Percentiles rank a stretch among this genome's conserved stretches.
phyloP scores from a whole-genome alignment of 179 eudicot species.

The Heliamphora pulchella region DNA sequence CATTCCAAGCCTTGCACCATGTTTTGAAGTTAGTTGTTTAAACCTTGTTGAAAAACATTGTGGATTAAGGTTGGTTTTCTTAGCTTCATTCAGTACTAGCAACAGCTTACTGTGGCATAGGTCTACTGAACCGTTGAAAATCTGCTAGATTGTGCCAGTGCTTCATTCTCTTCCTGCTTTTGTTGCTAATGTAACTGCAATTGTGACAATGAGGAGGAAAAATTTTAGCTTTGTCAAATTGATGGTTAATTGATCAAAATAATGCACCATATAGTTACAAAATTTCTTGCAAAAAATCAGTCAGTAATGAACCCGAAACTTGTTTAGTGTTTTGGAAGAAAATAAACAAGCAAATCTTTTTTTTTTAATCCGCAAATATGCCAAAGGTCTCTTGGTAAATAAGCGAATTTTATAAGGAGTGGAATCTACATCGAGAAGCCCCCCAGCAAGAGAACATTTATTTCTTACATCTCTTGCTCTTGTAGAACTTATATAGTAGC shows the following conservation, averaged over 20 bases:
- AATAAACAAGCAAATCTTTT: too few relatives aligned
- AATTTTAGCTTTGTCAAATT: background rate
- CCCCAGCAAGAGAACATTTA: background rate
- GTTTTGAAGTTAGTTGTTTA: background rate
- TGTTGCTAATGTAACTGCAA: background rate
- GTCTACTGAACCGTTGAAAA: background rate
- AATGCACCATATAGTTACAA: background rate
- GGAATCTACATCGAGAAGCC: background rate
- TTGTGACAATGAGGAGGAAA: background rate
- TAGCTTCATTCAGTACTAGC: background rate
- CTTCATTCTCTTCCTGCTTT: background rate
- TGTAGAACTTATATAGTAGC: background rate
- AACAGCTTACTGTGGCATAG: background rate
- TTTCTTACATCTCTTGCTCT: background rate
- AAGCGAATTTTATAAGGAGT: background rate
- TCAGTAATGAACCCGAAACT: background rate
- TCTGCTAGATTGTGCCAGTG: background rate
- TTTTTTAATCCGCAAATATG: too few relatives aligned
- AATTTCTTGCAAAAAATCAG: background rate
- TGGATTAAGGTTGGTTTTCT: background rate
- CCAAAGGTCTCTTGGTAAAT: too few relatives aligned
- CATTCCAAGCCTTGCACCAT: background rate
- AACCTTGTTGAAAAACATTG: background rate
- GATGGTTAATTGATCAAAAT: background rate
- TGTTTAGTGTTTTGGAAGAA: background rate